A percentile compares a stretch with the other conserved stretches of the same genome.
Conservation (phyloP, 2,329 filamentous ascomycete genomes). For the Aspergillus glaucus region DNA sequence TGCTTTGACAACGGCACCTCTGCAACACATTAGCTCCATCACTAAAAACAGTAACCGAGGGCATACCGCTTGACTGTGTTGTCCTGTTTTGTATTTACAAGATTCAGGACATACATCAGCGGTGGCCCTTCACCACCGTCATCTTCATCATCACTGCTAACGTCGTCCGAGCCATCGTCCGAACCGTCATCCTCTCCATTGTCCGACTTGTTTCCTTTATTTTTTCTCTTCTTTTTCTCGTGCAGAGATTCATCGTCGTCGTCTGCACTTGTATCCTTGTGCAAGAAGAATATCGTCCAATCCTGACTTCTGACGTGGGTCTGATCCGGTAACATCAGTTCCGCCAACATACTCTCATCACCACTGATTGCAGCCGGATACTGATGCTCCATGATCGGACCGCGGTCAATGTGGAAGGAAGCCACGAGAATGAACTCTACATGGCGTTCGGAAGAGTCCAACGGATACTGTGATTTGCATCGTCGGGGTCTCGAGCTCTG, state of each 20-base stretch:
- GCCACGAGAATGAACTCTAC: constrained; percentile 98
- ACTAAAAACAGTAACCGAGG: not conserved
- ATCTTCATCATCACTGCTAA: constrained; percentile 54
- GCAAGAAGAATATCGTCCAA: constrained; percentile 98
- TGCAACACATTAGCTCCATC: constrained; percentile 23
- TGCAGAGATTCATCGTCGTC: constrained; percentile 62
- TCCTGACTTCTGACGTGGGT: constrained; percentile 91
- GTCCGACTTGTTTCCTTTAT: constrained; percentile 36
- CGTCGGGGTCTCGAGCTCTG: constrained; percentile 46
- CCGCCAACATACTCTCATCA: constrained; percentile 95
- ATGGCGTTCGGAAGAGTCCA: constrained; percentile 75
- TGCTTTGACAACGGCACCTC: constrained; percentile 91
- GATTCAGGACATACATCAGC: constrained; percentile 90
- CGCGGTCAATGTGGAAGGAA: constrained; percentile 93
- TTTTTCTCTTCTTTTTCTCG: constrained; percentile 40
- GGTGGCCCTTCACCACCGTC: constrained; percentile 77
- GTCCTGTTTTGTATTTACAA: constrained; percentile 98
- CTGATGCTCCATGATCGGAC: constrained; percentile 97
- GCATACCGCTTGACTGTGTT: constrained; percentile 69
- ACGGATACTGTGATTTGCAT: constrained; percentile 68
- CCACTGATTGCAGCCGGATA: constrained; percentile 92
- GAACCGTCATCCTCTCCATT: constrained; percentile 44
- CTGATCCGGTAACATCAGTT: constrained; percentile 97
- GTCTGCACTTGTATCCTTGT: constrained; percentile 83
- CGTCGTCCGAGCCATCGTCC: constrained; percentile 42